Percentiles rank a stretch among this genome's conserved stretches.
These are phyloP conservation scores for Kluyveromyces siamensis DNA, from an alignment of 805 yeast species.

Conservation along the genomic window DNA sequence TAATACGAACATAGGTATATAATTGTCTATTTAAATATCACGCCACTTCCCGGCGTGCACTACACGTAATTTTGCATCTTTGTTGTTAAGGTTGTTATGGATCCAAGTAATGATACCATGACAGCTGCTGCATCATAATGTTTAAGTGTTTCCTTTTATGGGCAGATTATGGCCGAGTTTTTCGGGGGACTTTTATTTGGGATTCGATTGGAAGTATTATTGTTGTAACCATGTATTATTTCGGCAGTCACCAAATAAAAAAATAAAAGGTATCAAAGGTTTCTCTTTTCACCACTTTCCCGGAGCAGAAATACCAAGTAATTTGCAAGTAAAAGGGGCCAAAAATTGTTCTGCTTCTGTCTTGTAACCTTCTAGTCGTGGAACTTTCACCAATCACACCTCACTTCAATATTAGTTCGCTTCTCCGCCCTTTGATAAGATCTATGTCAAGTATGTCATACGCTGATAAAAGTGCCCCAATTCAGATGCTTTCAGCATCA, in stretches of 20 bases:
- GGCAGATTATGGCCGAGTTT: too few species aligned
- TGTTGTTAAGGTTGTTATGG: too few species aligned
- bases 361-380: neutral
- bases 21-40: neutral
- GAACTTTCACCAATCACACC: neutral
- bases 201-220: neutral
- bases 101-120: too few species aligned
- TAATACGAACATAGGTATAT: neutral
- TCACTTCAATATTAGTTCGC: neutral
- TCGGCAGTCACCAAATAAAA: neutral
- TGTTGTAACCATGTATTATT: neutral
- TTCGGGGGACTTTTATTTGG: too few species aligned
- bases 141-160: too few species aligned
- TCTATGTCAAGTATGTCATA: conserved; percentile 1
- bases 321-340: neutral
- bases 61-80: neutral
- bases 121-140: too few species aligned
- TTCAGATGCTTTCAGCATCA: conserved; percentile 54
- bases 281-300: too few species aligned
- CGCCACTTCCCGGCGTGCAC: neutral
- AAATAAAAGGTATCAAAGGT: too few species aligned
- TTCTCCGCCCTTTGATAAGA: conserved; percentile 1
- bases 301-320: neutral
- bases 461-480: conserved; percentile 53
- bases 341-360: too few species aligned